A percentile compares a stretch with the other conserved stretches of the same genome.
These are phyloP conservation scores for Priceomyces medius DNA, from an alignment of 805 yeast genomes.

Conservation along the genomic window DNA sequence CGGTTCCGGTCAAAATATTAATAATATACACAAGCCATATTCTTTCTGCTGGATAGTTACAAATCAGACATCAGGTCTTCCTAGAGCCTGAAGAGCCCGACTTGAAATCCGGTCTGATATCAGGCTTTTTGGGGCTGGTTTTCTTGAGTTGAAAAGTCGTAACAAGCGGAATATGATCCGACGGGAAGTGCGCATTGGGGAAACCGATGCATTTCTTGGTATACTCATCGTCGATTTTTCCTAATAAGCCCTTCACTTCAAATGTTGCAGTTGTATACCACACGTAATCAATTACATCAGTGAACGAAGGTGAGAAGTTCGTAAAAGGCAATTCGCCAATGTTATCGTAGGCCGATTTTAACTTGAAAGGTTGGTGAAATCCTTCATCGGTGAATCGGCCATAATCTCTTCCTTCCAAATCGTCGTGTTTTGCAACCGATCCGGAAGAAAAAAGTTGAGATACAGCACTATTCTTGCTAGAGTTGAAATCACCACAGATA, in stretches of 20 bases:
- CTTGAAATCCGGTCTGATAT: conserved; percentile 47
- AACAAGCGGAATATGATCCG: conserved; percentile 90
- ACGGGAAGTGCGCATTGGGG: conserved; percentile 91
- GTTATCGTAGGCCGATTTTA: conserved; percentile 80
- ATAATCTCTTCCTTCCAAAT: conserved; percentile 82
- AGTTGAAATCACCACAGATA: conserved; percentile 95
- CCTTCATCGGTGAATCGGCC: conserved; percentile 91
- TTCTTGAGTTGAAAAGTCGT: conserved; percentile 73
- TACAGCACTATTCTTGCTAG: conserved; percentile 84
- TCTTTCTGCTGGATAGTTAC: no score
- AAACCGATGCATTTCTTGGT: conserved; percentile 78
- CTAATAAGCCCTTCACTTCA: conserved; percentile 81
- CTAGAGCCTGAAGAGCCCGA: conserved; percentile 34
- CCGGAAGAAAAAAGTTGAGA: conserved; percentile 87
- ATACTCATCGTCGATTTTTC: conserved; percentile 79
- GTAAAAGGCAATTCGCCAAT: conserved; percentile 93
- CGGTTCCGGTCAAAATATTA: conserved; percentile 3
- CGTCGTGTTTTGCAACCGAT: conserved; percentile 71
- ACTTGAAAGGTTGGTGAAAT: conserved; percentile 73
- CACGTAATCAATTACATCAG: conserved; percentile 90
- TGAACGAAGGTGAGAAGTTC: conserved; percentile 89
- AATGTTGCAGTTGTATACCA: conserved; percentile 88
- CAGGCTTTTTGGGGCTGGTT: conserved; percentile 31
- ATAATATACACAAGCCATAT: conserved; percentile 10
- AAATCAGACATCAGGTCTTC: conserved; percentile 30